Base-by-base conservation (phyloP, 306 rosid species). In the Citrullus amarus region DNA sequence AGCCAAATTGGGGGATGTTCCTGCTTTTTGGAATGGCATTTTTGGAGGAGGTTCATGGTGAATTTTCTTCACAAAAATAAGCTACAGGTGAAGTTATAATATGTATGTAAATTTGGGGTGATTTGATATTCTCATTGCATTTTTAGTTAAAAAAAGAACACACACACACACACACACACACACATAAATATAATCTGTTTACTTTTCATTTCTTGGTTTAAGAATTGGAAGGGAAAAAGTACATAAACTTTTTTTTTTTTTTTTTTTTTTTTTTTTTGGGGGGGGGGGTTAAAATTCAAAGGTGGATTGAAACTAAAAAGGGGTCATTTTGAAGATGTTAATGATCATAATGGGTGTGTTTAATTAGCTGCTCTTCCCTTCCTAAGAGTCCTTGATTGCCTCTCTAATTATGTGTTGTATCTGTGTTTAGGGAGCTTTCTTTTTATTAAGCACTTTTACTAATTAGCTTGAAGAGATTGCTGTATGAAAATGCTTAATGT, bases 21-120 rank as follows among this genome's bases (percentile, higher is more conserved):
- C 81, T 48, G 76, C 67, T 7, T 79, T 65, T 51, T 79, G 81
- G 81, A 79, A 67, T 67, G 81, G 76, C 17, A 68, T 79, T 51
- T 79, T 66, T 18, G 81, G 81, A 38, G 81, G 65, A 48, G 81
- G 76, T n/a, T 54, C 81, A 36, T 79, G 81, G 81, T 66, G 22
- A 54, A 51, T 3, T 20, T 55, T 53, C 57, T 15, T 6, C 57
- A 6, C 20, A 53, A 6, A 2, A 53, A 53, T 53, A 53, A 53
- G 57, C 57, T 16, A 16, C n/a, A 39, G 73, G 30, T 38, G 50
- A 17, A 66, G 17, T 9, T 36, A 36, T 9, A 39, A 36, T 66
- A 56, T 56, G 30, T 56, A 0, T n/a, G n/a, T 65, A 65, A 36
- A 65, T 9, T 57, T 32, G 20, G 75, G 75, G 55, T 69, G 75